phyloP scores from a whole-genome alignment of 2,329 filamentous ascomycete species.

The Coleophoma eucalyptorum region DNA sequence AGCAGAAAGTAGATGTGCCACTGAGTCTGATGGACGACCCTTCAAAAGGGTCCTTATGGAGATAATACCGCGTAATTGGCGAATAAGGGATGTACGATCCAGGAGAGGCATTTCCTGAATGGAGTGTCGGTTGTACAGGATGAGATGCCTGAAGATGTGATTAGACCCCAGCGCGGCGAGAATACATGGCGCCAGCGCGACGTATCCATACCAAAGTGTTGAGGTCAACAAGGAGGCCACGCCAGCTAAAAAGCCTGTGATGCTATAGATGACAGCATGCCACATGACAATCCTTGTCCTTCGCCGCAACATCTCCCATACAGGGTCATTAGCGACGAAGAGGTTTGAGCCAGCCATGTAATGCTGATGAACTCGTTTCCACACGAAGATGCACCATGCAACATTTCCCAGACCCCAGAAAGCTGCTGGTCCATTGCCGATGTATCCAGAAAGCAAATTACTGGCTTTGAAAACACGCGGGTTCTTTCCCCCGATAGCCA shows the following conservation, averaged over 20 bases:
- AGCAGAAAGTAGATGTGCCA: conserved; percentile 9
- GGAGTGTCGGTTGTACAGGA: conserved; percentile 40
- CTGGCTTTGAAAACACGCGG: conserved; percentile 37
- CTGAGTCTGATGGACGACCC: neutral
- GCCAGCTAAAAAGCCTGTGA: conserved; percentile 42
- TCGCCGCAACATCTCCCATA: conserved; percentile 24
- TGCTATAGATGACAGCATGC: conserved; percentile 40
- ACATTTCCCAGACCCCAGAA: conserved; percentile 45
- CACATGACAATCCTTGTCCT: conserved; percentile 38
- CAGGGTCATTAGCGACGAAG: conserved; percentile 18
- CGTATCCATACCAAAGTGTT: conserved; percentile 48
- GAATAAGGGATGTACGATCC: conserved; percentile 17
- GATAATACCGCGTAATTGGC: conserved; percentile 23
- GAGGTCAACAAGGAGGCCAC: conserved; percentile 46
- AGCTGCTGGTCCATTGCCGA: conserved; percentile 48
- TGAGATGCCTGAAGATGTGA: conserved; percentile 40
- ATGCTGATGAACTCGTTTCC: conserved; percentile 35
- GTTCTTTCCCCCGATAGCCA: conserved; percentile 49
- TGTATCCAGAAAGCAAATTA: conserved; percentile 51
- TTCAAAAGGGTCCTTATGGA: conserved; percentile 4
- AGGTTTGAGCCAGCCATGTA: conserved; percentile 19
- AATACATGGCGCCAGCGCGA: conserved; percentile 47
- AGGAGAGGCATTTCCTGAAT: conserved; percentile 12
- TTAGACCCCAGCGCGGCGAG: conserved; percentile 41
- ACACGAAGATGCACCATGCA: conserved; percentile 42